Base-by-base conservation (phyloP, 495 filamentous ascomycete genomes). In the Aspergillus panamensis region DNA sequence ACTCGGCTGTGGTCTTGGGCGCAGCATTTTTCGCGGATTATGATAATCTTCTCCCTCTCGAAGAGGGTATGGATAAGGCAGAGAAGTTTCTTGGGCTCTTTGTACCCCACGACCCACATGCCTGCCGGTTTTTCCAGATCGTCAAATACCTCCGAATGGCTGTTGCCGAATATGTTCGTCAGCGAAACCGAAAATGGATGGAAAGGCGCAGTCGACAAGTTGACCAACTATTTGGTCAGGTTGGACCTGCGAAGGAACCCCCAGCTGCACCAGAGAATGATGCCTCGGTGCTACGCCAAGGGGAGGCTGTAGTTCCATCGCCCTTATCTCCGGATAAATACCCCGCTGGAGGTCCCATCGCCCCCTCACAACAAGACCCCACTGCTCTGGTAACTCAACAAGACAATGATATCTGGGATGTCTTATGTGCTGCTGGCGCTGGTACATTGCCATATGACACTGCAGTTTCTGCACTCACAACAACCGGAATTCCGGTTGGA, bases 21-120 rank as follows among this genome's bases (percentile, higher is more conserved):
- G 81, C 86, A 51, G 88, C 87, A 52, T 85, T 88, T 62, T 90
- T 90, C 61, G 82, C 85, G 3, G 78, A 76, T 21, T 78, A 88
- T 21, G 87, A 84, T 63, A 76, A 75, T 51, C 79, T 84, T 17
- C 70, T 81, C 6, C 77, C 79, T 1, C 78, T 85, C 6, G 76
- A 78, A 39, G 69, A 72, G 35, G 82, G 80, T 16, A 79, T 89
- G 59, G 66, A 66, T 19, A 85, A 86, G 55, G 78, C 83, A 14
- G 78, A 88, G 47, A 71, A 65, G 4, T 85, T 88, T 48, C 78
- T 90, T 51, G 70, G 69, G 0, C 82, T 85, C 56, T 88, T 85
- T 60, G 80, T 80, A 29, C 75, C 83, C 10, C 78, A 72, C 43
- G 86, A 91, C 63, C 82, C 82, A 6, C 85, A 88, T 68, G 86